Evolutionary conservation across 495 filamentous ascomycete species (phyloP), one percentile per base, ranked within the genome.

Genomic region (Chaetomium fimeti): DNA sequence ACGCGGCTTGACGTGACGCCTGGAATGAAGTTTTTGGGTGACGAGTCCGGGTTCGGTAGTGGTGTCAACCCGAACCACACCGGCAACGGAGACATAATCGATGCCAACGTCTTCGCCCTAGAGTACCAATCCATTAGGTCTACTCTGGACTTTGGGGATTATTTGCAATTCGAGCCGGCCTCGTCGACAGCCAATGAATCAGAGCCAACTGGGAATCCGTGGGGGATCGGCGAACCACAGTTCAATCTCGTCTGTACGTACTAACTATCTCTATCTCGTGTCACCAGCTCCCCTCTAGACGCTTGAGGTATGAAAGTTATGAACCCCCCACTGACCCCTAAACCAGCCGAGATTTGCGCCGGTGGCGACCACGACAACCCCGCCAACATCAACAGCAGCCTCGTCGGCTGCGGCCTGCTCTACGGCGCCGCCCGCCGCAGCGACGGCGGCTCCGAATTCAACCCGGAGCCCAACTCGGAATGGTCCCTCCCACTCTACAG

Each of bases 401-500:
- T 64, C 7, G 69, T 75, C 15, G 60, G 63, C 1, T 83, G 80
- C 62, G 77, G 78, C 11, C 51, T 76, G 28, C 64, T 81, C 51
- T 67, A 68, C 32, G 77, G 77, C 11, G 73, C 72, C 18, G 67
- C 79, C 0, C 48, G 60, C 42, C 68, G 76, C 9, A 52, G 57
- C 25, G 73, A 77, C 51, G 69, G 66, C 6, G 71, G 69, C 11
- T 58, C 60, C n/a, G 51, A 68, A 11, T 36, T 74, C 2, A 53
- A 74, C 2, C 72, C 73, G 28, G 75, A 82, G 9, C 57, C 48
- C 40, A 72, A 70, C 2, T 73, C 69, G 27, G 15, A 56, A 1
- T 82, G 80, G 80, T 71, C 70, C 5, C 61, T 67, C 7, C 76
- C 78, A 2, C 61, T 81, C 16, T 79, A 80, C 62, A 61, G 70